Base-by-base conservation (phyloP, 2,329 filamentous ascomycete species). In the Diaporthe helianthi region DNA sequence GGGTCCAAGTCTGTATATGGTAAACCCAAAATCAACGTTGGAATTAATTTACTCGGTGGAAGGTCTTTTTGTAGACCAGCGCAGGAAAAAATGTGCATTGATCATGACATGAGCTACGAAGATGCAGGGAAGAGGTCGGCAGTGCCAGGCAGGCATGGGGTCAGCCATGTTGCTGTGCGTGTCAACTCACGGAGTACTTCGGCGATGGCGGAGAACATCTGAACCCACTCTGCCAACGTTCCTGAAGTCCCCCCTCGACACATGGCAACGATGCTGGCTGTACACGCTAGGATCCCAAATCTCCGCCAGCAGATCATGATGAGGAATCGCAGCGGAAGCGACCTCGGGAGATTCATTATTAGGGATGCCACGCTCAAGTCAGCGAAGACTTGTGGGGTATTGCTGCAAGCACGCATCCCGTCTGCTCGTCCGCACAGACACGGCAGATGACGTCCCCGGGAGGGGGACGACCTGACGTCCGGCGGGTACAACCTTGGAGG, bases 381-480 rank as follows among this genome's bases (percentile, higher is more conserved):
- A 47, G 58, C 26, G 41, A 41, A 47, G 58, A 61, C 58, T 47
- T 47, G 58, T 24, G 58, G 41, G 58, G 17, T n/a, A 31, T 13
- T n/a, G 7, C 58, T 36, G 44, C 41, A 13, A 63, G 58, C 58
- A 36, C 29, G 44, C 58, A 49, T 63, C 58, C 58, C 29, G 58
- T 63, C 58, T 63, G 58, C 49, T 63, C 58, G 49, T 49, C 58
- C 44, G 58, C 58, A 63, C 58, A 63, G 44, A 63, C 58, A 36
- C 58, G 29, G 58, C 29, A 63, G 44, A 63, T 63, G 58, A 63
- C 58, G 58, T 63, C 58, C 58, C 58, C 58, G 58, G 58, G 58
- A 63, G 58, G 58, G n/a, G 58, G 58, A 47, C 44, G 58, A n/a
- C 58, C 33, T 63, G 58, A 49, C 24, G 44, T 49, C 47, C 58